Percentiles rank a stretch among this genome's conserved stretches.
Evolutionary conservation across 2,329 filamentous ascomycete species (phyloP).

Genomic region (Sporothrix euskadiensis): DNA sequence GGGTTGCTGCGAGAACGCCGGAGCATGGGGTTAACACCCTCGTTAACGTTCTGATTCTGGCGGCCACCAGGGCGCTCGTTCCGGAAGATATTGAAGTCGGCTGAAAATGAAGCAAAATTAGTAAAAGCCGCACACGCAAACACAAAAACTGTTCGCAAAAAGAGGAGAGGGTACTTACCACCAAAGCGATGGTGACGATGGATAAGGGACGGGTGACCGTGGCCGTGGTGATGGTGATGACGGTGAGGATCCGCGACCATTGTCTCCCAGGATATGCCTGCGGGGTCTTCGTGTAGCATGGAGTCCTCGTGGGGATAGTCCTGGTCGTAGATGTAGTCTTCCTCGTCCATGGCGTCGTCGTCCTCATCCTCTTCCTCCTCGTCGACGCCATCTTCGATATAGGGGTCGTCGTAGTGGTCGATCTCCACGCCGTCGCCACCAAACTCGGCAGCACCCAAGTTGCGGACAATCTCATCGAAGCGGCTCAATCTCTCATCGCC

Average conservation of each 20-base stretch:
- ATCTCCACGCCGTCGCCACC: slow-evolving; percentile 50
- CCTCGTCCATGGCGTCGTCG: slow-evolving; percentile 70
- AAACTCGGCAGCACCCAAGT: slow-evolving; percentile 22
- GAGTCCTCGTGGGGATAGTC: slow-evolving; percentile 55
- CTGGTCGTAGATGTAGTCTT: slow-evolving; percentile 63
- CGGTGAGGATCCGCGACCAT: slow-evolving; percentile 54
- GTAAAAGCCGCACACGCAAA: neutral
- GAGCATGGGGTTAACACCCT: slow-evolving; percentile 84
- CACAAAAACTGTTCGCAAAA: neutral
- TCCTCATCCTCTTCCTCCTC: slow-evolving; percentile 67
- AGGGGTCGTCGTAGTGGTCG: slow-evolving; percentile 54
- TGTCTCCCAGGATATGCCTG: slow-evolving; percentile 59
- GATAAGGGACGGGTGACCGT: slow-evolving; percentile 39
- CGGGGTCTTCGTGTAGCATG: slow-evolving; percentile 42
- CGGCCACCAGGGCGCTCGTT: slow-evolving; percentile 53
- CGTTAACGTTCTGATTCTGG: slow-evolving; percentile 59
- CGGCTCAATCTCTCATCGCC: slow-evolving; percentile 55
- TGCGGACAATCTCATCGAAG: slow-evolving; percentile 39
- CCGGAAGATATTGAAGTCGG: slow-evolving; percentile 53
- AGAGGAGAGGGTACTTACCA: slow-evolving; percentile 35
- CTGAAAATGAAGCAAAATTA: neutral
- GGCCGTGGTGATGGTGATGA: slow-evolving; percentile 45
- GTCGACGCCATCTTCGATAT: slow-evolving; percentile 57
- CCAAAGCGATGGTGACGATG: slow-evolving; percentile 54
- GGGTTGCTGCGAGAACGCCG: slow-evolving; percentile 57